These are phyloP conservation scores for Beta corolliflora DNA, from an alignment of 179 eudicot species.

Conservation along the genomic window DNA sequence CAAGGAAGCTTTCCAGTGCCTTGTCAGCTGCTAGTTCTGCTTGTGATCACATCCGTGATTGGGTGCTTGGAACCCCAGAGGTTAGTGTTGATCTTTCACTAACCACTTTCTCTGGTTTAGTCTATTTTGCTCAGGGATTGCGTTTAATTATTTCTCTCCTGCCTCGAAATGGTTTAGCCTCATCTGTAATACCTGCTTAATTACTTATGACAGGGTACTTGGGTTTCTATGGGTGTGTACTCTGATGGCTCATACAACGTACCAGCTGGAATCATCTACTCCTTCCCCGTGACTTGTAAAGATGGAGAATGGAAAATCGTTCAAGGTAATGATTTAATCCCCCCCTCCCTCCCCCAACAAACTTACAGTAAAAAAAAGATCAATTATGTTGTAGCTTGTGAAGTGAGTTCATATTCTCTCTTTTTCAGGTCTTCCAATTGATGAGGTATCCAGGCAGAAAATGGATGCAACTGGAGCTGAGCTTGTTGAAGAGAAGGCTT, in stretches of 20 bases:
- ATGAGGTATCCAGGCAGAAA: slow-evolving; percentile 81
- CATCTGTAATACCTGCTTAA: not conserved
- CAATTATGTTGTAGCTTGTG: not conserved
- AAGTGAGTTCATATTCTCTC: not conserved
- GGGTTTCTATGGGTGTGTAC: slow-evolving; percentile 90
- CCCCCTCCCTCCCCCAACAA: not conserved
- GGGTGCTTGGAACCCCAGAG: slow-evolving; percentile 97
- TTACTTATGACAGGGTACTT: slow-evolving; percentile 55
- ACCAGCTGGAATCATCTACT: slow-evolving; percentile 83
- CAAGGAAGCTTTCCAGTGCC: slow-evolving; percentile 93
- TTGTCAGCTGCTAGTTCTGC: slow-evolving; percentile 95
- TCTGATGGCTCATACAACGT: slow-evolving; percentile 86
- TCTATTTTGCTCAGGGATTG: not conserved
- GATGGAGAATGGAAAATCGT: slow-evolving; percentile 83
- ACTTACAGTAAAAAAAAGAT: no score
- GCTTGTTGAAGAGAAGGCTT: slow-evolving; percentile 77
- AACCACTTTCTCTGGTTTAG: not conserved
- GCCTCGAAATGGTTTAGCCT: not conserved
- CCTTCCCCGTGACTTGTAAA: slow-evolving; percentile 86
- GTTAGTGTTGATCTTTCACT: slow-evolving; percentile 34
- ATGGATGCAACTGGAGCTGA: slow-evolving; percentile 83
- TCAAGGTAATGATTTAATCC: slow-evolving; percentile 55
- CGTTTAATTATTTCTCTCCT: no score
- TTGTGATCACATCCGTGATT: slow-evolving; percentile 91
- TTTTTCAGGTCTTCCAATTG: slow-evolving; percentile 73